Base-by-base conservation (phyloP, 441 rosid genomes). In the Adansonia madagascariensis region DNA sequence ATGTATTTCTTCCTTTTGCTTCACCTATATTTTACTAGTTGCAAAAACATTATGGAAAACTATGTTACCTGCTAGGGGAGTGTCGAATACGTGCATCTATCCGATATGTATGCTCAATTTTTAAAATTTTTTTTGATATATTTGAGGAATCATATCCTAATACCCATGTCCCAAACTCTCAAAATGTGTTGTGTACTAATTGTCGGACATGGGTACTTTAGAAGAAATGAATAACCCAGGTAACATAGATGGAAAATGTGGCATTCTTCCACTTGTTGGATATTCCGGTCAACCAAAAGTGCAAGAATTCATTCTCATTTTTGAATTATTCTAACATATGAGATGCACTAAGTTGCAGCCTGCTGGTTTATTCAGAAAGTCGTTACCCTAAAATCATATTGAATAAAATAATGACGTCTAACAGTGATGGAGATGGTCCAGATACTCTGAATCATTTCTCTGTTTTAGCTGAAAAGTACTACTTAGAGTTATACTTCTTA, bases 1-100 rank as follows among this genome's bases (percentile, higher is more conserved):
- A 75, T 74, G 95, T 80, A 53, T 77, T 18, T 63, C 27, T 24
- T 24, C 27, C 50, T 63, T 63, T 68, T 49, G 18, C 35, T 73
- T 61, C 72, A 49, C 44, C 49, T 71, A n/a, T 18, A 15, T 8
- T 46, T 50, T 60, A 74, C 17, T 46, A 14, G 57, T 27, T 52
- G 57, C 55, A 22, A 44, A 24, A 61, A 22, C 22, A 31, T 52
- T 31, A 52, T 15, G 61, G n/a, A 52, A 71, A 64, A 31, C n/a
- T 7, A 55, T 55, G 59, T 55, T 27, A 20, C 12, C 10, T 18
- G 31, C 63, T 59, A 14, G 35, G 14, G 8, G 12, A 47, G 1
- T 24, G 62, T 57, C 8, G 24, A 57, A 20, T 57, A 20, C 62
- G 18, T 57, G 62, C 24, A 59, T 59, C 14, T 59, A 31, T 47